Evolutionary conservation across 2,329 filamentous ascomycete species (phyloP), one percentile per base, ranked within the genome.

Genomic region (Talaromyces albobiverticillius): DNA sequence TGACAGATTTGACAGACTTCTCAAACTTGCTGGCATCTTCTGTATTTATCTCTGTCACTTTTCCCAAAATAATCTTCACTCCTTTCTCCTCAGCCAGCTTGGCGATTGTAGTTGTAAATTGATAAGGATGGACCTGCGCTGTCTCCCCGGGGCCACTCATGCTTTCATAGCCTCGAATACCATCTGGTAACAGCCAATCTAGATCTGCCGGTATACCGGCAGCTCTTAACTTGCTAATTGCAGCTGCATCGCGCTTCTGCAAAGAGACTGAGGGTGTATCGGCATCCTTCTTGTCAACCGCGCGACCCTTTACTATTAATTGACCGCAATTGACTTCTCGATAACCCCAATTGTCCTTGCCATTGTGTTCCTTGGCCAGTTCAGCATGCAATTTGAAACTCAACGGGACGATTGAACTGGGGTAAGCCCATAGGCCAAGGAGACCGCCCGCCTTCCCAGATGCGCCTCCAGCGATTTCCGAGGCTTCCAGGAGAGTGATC

Each of bases 401-500:
- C 40, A 97, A 77, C 0, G 89, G 89, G 0, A 96, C 93, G 36
- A 97, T 84, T 63, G 83, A 87, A 54, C 78, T 79, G 0, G 94
- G 94, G 66, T 96, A 96, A 1, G 93, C 94, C 91, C 93, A 97
- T 14, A 92, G 78, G 1, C 87, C 94, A 20, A 99, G 80, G 4
- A 99, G 79, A 1, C 94, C 94, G 14, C 94, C 94, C 0, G 94
- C 93, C 74, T 96, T 97, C 38, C 94, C 94, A 8, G 91, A 96
- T 34, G 94, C 93, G 22, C 89, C 93, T n/a, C 90, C 84, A 6
- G 94, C 94, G 60, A 97, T 86, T 42, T 85, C 80, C 3, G 85
- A 85, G 0, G 94, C 91, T 77, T 99, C 94, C 52, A 97, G 80
- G 26, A 99, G 79, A 1, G 89, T 95, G 64, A 97, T 87, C 51